Evolutionary conservation across 441 rosid species (phyloP).

Genomic region (Capsella rubella): DNA sequence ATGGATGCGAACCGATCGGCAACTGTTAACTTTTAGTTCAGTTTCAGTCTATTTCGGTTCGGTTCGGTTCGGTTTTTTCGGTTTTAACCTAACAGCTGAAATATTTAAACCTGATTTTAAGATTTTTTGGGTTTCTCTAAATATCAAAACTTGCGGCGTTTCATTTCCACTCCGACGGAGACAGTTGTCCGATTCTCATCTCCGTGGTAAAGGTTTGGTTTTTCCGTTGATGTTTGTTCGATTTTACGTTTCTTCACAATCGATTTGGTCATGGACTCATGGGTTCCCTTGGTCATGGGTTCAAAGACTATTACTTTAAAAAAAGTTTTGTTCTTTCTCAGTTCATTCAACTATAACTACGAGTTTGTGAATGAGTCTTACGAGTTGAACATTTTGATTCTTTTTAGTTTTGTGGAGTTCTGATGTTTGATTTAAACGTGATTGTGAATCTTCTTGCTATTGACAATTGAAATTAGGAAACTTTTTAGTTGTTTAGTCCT

Average conservation of each 20-base stretch:
- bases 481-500: too few relatives aligned
- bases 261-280: too few relatives aligned
- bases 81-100: not conserved
- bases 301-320: too few relatives aligned
- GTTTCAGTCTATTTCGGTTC: not conserved
- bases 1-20: not conserved
- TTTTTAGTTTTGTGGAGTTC: too few relatives aligned
- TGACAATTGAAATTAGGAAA: not conserved
- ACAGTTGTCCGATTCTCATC: not conserved
- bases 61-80: not conserved
- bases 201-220: not conserved
- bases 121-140: not conserved
- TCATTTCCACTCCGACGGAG: not conserved
- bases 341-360: not conserved
- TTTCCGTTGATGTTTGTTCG: not conserved
- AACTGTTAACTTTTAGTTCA: not conserved
- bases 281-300: too few relatives aligned
- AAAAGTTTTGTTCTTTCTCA: not conserved
- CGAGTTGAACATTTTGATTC: too few relatives aligned
- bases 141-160: not conserved
- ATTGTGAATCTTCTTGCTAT: not conserved
- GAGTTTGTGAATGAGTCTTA: not conserved
- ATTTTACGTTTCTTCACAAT: not conserved
- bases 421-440: not conserved
- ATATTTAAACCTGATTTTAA: not conserved